A percentile compares a stretch with the other conserved stretches of the same genome.
These are phyloP conservation scores for Phytophthora boehmeriae DNA, from an alignment of 352 stramenopile genomes.

Conservation along the genomic window DNA sequence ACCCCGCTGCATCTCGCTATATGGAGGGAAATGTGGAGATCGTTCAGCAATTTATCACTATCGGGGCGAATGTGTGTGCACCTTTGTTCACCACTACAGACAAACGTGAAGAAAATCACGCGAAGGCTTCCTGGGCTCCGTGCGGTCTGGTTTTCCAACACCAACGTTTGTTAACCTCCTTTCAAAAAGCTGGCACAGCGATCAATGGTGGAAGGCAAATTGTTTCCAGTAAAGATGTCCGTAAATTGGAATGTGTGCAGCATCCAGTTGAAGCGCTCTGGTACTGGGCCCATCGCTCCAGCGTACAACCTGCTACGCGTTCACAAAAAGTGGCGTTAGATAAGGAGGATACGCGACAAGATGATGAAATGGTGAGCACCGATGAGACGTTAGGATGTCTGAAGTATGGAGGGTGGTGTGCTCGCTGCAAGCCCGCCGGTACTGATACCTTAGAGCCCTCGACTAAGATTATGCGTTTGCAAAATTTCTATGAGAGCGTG, in stretches of 20 bases:
- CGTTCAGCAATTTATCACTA: slow-evolving; percentile 43
- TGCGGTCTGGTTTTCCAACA: slow-evolving; percentile 45
- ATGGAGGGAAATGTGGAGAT: slow-evolving; percentile 33
- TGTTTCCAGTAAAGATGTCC: not conserved
- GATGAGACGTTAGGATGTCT: slow-evolving; percentile 27
- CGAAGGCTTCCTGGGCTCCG: slow-evolving; percentile 50
- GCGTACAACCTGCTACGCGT: not conserved
- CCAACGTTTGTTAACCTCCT: not conserved
- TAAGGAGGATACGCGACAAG: not conserved
- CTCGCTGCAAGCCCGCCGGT: slow-evolving; percentile 4
- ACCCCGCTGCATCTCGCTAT: slow-evolving; percentile 60
- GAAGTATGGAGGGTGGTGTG: slow-evolving; percentile 35
- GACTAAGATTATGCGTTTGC: not conserved
- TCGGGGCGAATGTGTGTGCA: slow-evolving; percentile 47
- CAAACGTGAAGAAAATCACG: not conserved
- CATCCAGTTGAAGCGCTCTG: slow-evolving; percentile 31
- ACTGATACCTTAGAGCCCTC: not conserved
- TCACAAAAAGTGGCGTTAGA: not conserved
- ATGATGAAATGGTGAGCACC: not conserved
- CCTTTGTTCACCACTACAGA: not conserved
- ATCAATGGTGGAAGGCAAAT: not conserved
- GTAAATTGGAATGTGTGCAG: slow-evolving; percentile 20
- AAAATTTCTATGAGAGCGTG: not conserved
- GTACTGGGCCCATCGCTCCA: slow-evolving; percentile 29
- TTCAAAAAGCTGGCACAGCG: too few species aligned